Evolutionary conservation across 2,329 filamentous ascomycete species (phyloP), one percentile per base, ranked within the genome.

Genomic region (Arthrobotrys conoides): DNA sequence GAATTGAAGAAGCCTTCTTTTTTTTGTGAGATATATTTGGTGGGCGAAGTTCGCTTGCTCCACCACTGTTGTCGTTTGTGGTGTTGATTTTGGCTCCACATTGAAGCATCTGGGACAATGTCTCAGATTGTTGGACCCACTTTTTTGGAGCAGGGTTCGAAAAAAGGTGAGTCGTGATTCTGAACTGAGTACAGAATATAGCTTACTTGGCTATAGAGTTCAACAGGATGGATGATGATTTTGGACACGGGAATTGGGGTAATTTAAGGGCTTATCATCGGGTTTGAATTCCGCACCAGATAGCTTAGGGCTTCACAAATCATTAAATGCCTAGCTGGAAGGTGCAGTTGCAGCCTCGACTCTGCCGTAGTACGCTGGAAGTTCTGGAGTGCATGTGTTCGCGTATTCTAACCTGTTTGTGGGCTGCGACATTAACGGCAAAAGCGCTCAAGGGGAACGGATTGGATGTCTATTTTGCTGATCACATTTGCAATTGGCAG

Each of bases 71-170:
- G 63, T 73, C 24, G 41, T 61, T 66, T 44, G 38, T 53, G 44
- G 66, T 71, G 73, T 77, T 77, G 65, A 71, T 70, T 59, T 44
- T 67, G 67, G 67, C 65, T 66, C 73, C 73, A 71, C 66, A 66
- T 77, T 77, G 24, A 55, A 67, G 73, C 73, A 77, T 77, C 73
- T 77, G 73, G 73, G 18, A 77, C 73, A 77, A 61, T 77, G 73
- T 77, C 73, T 77, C 73, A 77, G 63, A 77, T 77, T 66, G 46
- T 14, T 51, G 51, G 73, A 66, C 66, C 73, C 73, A 71, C 73
- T 71, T 36, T 6, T 67, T 61, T 33, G 44, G 53, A 67, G 71
- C 3, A 6, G 27, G 41, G 71, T 65, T 48, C 48, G 38, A 70
- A n/a, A 46, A 46, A 46, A n/a, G 49, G 61, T 33, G 55, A 41